Base-by-base conservation (phyloP, 2,329 filamentous ascomycete species). In the Curvularia sp. region DNA sequence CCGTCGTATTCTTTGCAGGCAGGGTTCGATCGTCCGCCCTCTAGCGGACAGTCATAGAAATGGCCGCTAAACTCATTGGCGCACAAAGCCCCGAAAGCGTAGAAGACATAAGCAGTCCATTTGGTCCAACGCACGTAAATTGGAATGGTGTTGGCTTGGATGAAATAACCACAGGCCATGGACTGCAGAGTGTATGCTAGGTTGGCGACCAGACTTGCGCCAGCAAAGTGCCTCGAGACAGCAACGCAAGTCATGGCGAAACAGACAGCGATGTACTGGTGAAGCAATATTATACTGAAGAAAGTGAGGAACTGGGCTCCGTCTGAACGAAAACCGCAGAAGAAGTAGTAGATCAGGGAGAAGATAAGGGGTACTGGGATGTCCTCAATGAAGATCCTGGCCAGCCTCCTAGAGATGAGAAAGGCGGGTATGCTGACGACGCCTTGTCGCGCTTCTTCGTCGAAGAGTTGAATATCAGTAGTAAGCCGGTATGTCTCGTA, bases 91-190 rank as follows among this genome's bases (percentile, higher is more conserved):
- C 89, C 87, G 67, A 93, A 91, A 0, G 83, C 84, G 67, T 92
- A 93, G 70, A 86, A 90, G 21, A 83, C 82, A 63, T 87, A 89
- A 1, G 86, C 84, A 23, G 83, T 82, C 80, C 86, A 89, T 70
- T 92, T 93, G 1, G 90, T 79, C 90, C 90, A 93, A 54, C 89
- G 82, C n/a, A 92, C 86, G 66, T 92, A 93, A 1, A 93, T 80
- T 0, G 90, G 89, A 3, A 93, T 90, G 5, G 87, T 86, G 52
- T 90, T 86, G 10, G 83, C 82, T 72, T 93, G 89, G 13, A 93
- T 86, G 64, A 93, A 93, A 74, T 89, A 92, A 1, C 90, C 90
- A 62, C 89, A 92, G 0, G 87, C 87, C 79, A 92, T 86, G 1
- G 85, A 89, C 70, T 93, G 90, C 19, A 93, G 64, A 0, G 90